Base-by-base conservation (phyloP, 2,329 filamentous ascomycete genomes). In the Pyrenophora tritici-repentis region DNA sequence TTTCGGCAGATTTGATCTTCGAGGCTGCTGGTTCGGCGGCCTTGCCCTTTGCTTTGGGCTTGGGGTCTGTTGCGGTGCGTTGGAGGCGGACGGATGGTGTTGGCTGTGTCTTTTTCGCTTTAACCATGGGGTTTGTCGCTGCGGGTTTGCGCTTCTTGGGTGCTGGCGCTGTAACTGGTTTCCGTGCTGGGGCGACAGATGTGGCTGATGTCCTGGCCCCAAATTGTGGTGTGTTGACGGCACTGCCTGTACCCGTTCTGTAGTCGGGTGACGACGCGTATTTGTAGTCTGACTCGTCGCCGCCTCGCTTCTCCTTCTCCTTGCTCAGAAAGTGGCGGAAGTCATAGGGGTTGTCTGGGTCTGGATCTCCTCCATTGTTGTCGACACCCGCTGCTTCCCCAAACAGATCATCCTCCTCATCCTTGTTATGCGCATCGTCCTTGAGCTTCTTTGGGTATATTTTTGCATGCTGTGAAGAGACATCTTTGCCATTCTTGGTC, bases 381-480 rank as follows among this genome's bases (percentile, higher is more conserved):
- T 73, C 63, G 1, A 40, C 56, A 1, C 40, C 57, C 1, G 45
- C 52, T 2, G 56, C 55, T 22, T 66, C 65, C 38, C 67, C 66
- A 56, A 72, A 67, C 8, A 67, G 58, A 41, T 70, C 61, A 10
- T 68, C 67, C 1, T 61, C 61, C 4, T 50, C 62, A 1, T 73
- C 71, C n/a, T 64, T 65, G 49, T 61, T 53, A 4, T 53, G 58
- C 42, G 55, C 67, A 34, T 47, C 55, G 32, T 61, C 58, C 41
- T 60, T 66, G 50, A 49, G 47, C 45, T 65, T 71, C 56, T 56
- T 62, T 6, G 61, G 67, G 42, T 65, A 75, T 78, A 94, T 79
- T 53, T 90, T 89, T 8, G 85, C 79, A 67, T 90, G 86, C 65
- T 87, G 81, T 42, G 84, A 81, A 40, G 83, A 81, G 34, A 95